Evolutionary conservation across 176 grass and related monocot genomes (phyloP), one percentile per base, ranked within the genome.

Genomic region (Stipa capillata): DNA sequence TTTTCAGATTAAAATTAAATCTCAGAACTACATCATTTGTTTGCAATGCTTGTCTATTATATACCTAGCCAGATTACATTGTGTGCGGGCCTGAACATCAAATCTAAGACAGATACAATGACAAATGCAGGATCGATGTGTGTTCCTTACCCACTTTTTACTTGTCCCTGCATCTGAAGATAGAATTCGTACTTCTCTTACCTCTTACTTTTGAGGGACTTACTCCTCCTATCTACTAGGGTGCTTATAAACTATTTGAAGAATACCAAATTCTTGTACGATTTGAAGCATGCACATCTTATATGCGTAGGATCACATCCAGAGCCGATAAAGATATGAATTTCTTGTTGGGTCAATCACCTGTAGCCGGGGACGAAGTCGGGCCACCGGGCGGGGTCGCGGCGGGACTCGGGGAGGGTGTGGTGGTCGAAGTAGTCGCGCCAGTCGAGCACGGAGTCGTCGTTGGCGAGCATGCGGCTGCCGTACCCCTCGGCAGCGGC

Each of bases 341-440:
- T n/a, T n/a, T n/a, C n/a, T 11, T 21, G 53, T 44, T 28, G 20
- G 8, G 15, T 0, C 31, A 79, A 82, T 76, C 32, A 94, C 95
- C 95, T 94, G 85, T 98, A 98, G 51, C 85, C 84, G 6, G 87
- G 77, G 58, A 94, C 75, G 50, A 94, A 94, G 71, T 93, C 86
- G 18, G 96, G 96, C 96, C 92, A 98, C 34, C 78, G 84, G 58
- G 52, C 14, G 20, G 92, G 90, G 78, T 98, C 65, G 33, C 96
- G 86, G 27, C 96, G 84, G 48, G 87, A 84, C 64, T 91, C 90
- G 6, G 92, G 96, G 36, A 98, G 84, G 2, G 90, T 89, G 87
- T 98, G 96, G 70, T 98, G 92, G 64, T 98, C 92, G 61, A 98
- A 94, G 76, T 93, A 98, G 78, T 98, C 92, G 57, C 92, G 91